Evolutionary conservation across 2,329 filamentous ascomycete genomes (phyloP).

Genomic region (Beauveria australis): DNA sequence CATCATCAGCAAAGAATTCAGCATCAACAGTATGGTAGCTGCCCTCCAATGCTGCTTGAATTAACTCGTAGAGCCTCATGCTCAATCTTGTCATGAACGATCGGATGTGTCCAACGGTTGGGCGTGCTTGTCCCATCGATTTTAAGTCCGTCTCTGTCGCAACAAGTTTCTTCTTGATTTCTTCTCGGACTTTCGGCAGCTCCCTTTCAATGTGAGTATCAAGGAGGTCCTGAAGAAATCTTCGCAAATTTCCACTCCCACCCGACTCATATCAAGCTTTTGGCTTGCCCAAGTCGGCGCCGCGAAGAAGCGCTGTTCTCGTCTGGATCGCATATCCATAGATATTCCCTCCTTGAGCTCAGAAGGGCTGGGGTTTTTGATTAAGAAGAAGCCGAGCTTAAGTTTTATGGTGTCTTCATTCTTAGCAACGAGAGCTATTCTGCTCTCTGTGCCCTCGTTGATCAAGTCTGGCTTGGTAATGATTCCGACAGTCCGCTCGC

Average conservation of each 20-base stretch:
- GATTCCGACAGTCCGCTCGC: slow-evolving; percentile 31
- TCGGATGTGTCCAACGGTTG: slow-evolving; percentile 15
- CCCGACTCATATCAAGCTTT: slow-evolving; percentile 14
- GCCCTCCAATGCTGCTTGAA: slow-evolving; percentile 18
- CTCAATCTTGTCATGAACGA: slow-evolving; percentile 17
- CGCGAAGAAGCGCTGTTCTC: slow-evolving; percentile 34
- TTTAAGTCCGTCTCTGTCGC: slow-evolving; percentile 9
- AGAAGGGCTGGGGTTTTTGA: slow-evolving; percentile 27
- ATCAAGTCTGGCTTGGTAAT: slow-evolving; percentile 35
- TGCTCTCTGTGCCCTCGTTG: slow-evolving; percentile 16
- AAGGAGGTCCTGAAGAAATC: slow-evolving; percentile 19
- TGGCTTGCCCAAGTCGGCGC: slow-evolving; percentile 27
- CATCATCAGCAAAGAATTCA: slow-evolving; percentile 14
- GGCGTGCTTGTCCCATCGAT: slow-evolving; percentile 14
- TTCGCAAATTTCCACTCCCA: slow-evolving; percentile 16
- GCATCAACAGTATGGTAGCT: slow-evolving; percentile 14
- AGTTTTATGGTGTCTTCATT: slow-evolving; percentile 32
- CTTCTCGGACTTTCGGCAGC: slow-evolving; percentile 19
- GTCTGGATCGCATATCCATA: slow-evolving; percentile 22
- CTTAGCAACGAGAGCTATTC: slow-evolving; percentile 20
- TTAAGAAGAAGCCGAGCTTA: slow-evolving; percentile 27
- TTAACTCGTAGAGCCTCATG: slow-evolving; percentile 18
- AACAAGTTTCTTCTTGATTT: slow-evolving; percentile 15
- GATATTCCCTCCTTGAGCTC: slow-evolving; percentile 27
- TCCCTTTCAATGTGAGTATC: slow-evolving; percentile 22